Conservation (phyloP, 148 eudicot species). For the Fagopyrum homotropicum region DNA sequence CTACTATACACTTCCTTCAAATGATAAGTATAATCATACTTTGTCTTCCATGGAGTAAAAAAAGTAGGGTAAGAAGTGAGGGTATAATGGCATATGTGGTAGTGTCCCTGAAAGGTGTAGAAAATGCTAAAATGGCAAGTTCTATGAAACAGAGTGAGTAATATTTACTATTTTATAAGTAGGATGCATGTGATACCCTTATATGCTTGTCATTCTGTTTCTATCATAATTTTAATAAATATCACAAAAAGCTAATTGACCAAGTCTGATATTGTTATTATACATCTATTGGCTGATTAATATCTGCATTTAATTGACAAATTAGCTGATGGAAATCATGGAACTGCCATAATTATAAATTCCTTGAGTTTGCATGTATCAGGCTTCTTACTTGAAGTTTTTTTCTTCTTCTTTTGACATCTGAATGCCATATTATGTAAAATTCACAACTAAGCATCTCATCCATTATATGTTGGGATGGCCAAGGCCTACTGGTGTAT, state of each 20-base stretch:
- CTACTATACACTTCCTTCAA: too few relatives aligned
- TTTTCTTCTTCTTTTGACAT: background rate
- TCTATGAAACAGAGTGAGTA: background rate
- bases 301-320: background rate
- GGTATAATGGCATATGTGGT: too few relatives aligned
- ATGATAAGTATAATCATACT: too few relatives aligned
- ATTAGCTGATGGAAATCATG: background rate
- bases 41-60: too few relatives aligned
- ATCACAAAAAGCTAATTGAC: background rate
- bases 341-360: background rate
- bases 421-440: background rate
- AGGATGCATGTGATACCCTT: background rate
- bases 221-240: background rate
- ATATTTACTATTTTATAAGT: background rate
- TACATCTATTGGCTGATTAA: background rate
- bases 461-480: background rate
- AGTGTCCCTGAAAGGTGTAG: too few relatives aligned
- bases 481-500: background rate
- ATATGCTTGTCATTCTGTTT: conserved; percentile 2
- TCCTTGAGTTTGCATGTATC: background rate
- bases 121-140: too few relatives aligned
- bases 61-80: too few relatives aligned
- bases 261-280: background rate
- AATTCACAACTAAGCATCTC: background rate
- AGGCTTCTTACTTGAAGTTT: background rate